Evolutionary conservation across 176 grass and related monocot species (phyloP).

Genomic region (Paspalum vaginatum): DNA sequence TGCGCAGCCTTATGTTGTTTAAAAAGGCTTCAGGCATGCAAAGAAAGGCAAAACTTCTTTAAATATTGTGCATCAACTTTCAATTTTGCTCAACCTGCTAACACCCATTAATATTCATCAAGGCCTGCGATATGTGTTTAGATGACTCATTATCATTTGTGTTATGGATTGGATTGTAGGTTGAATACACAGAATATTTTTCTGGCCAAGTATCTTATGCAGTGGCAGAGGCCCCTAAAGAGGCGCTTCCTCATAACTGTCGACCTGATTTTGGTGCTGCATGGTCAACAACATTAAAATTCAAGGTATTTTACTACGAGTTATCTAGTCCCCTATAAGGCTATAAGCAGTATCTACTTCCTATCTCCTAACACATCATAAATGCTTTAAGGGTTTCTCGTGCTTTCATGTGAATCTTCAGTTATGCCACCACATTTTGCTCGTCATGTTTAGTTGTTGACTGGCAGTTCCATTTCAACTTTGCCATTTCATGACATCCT

Average conservation of each 20-base stretch:
- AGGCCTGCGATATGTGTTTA: neutral
- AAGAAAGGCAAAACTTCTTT: neutral
- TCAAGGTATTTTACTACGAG: conserved; percentile 61
- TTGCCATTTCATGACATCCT: conserved; percentile 22
- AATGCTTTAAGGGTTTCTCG: conserved; percentile 2
- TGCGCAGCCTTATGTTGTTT: neutral
- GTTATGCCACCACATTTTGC: conserved; percentile 6
- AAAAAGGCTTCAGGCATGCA: neutral
- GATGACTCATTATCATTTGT: conserved; percentile 26
- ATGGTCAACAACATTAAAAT: conserved; percentile 72
- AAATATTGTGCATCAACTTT: neutral
- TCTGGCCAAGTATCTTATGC: conserved; percentile 89
- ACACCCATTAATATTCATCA: neutral
- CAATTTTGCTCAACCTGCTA: neutral
- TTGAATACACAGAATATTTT: conserved; percentile 96
- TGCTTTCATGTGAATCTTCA: neutral
- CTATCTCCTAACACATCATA: neutral
- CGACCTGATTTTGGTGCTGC: conserved; percentile 80
- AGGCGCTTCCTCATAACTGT: conserved; percentile 83
- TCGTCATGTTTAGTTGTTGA: conserved; percentile 14
- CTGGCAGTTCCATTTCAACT: conserved; percentile 12
- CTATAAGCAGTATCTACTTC: neutral
- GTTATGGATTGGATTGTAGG: conserved; percentile 53
- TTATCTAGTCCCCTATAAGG: conserved; percentile 10
- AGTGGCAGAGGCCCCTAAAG: conserved; percentile 83